Evolutionary conservation across 148 eudicot species (phyloP).

Genomic region (Selenicereus undatus): DNA sequence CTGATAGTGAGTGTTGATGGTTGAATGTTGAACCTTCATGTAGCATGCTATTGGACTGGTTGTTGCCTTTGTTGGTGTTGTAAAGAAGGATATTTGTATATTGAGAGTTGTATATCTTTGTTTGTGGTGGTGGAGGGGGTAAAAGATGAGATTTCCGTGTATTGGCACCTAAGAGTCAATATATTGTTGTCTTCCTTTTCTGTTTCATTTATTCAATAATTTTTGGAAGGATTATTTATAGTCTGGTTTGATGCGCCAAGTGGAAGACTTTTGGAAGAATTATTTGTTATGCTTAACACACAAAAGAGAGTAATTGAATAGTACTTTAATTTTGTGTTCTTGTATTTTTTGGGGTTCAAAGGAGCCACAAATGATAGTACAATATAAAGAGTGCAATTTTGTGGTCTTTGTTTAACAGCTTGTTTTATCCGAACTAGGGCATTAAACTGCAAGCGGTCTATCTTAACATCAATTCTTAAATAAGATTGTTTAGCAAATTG

Average conservation of each 20-base stretch:
- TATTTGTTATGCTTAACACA: too few relatives aligned
- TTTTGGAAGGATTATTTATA: background rate
- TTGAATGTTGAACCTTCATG: conserved; percentile 6
- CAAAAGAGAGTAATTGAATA: too few relatives aligned
- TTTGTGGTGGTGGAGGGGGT: conserved; percentile 25
- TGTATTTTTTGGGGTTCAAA: too few relatives aligned
- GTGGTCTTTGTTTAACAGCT: too few relatives aligned
- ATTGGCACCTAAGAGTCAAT: conserved; percentile 29
- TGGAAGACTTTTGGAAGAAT: too few relatives aligned
- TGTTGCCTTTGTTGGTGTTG: conserved; percentile 23
- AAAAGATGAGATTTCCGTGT: conserved; percentile 14
- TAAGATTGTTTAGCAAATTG: background rate
- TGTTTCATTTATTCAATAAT: conserved; percentile 1
- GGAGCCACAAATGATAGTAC: too few relatives aligned
- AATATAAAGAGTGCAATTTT: too few relatives aligned
- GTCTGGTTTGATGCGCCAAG: background rate
- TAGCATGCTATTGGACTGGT: conserved; percentile 12
- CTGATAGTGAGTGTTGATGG: conserved; percentile 14
- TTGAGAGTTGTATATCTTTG: conserved; percentile 32
- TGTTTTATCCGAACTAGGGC: too few relatives aligned
- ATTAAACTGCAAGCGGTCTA: too few relatives aligned
- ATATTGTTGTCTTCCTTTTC: conserved; percentile 28
- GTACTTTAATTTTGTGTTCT: too few relatives aligned
- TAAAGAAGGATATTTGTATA: conserved; percentile 31
- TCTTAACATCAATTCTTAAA: too few relatives aligned